Evolutionary conservation across 495 filamentous ascomycete genomes (phyloP).

Genomic region (Paragyromitra xinjiangensis): DNA sequence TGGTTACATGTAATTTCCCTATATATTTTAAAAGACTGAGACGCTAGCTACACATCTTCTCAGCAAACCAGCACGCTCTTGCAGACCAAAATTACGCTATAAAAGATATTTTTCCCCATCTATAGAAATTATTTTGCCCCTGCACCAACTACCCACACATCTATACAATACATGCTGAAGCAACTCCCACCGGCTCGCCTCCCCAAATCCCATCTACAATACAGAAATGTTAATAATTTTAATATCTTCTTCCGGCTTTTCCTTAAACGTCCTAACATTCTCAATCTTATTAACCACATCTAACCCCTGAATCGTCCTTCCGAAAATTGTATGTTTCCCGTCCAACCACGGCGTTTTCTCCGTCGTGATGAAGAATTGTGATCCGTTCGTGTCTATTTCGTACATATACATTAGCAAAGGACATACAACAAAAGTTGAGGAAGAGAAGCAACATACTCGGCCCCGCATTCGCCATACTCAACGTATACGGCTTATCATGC

Average conservation of each 20-base stretch:
- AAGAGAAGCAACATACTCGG: slow-evolving; percentile 66
- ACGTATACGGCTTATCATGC: slow-evolving; percentile 94
- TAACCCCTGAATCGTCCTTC: slow-evolving; percentile 83
- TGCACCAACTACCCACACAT: too few species aligned
- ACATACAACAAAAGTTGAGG: slow-evolving; percentile 57
- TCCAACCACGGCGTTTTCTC: slow-evolving; percentile 98
- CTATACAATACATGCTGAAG: slow-evolving; percentile 7
- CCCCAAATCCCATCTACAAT: slow-evolving; percentile 54
- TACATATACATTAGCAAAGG: background rate
- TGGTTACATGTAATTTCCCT: too few species aligned
- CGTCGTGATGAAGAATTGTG: slow-evolving; percentile 98
- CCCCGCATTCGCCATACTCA: slow-evolving; percentile 97
- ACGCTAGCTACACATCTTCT: too few species aligned
- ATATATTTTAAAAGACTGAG: too few species aligned
- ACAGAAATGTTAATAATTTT: slow-evolving; percentile 93
- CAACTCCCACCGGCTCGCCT: background rate
- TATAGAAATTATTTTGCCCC: too few species aligned
- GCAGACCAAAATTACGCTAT: too few species aligned
- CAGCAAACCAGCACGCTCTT: too few species aligned
- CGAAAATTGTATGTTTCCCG: slow-evolving; percentile 95
- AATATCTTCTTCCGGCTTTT: slow-evolving; percentile 95
- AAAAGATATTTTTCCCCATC: too few species aligned
- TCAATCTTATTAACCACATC: slow-evolving; percentile 98
- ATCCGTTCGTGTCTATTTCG: slow-evolving; percentile 71
- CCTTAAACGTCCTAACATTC: slow-evolving; percentile 88